Base-by-base conservation (phyloP, 306 rosid genomes). In the Cucurbita pepo region DNA sequence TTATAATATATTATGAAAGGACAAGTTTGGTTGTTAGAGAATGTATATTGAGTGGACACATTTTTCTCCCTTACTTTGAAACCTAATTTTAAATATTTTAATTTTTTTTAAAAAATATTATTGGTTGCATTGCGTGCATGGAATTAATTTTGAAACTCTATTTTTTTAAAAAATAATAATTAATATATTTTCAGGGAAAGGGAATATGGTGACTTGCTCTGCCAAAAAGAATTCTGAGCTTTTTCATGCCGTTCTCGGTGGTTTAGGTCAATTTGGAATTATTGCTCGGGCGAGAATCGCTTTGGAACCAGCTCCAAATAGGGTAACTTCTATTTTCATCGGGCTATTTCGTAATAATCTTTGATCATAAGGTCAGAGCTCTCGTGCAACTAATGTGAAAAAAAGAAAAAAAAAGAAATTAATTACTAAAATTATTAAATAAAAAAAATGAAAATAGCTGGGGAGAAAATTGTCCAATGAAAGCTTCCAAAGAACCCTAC, bases 181-280 rank as follows among this genome's bases (percentile, higher is more conserved):
- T 12, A 19, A 13, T 50, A n/a, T 4, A 38, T 55, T 72, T 10
- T 19, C 78, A 91, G 95, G 96, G 14, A 78, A 79, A 74, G 97
- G 98, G 36, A 88, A 93, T 16, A 7, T 77, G 1, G 77, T 87
- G 58, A 88, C 97, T 54, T 90, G 97, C 79, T 90, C 97, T 7
- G 21, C 77, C 11, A 59, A 62, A 21, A 81, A 51, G 1, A 78
- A 76, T 21, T 69, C 88, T 2, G 87, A 86, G 22, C 86, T 93
- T 44, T 93, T 90, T 78, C 61, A 90, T 53, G 85, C 81, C 0
- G 96, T 80, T 59, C 94, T 93, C 40, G 97, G 98, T 74, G 98
- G 98, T 36, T 79, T 93, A 57, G 98, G 98, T 7, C 97, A 93
- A 83, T 89, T 93, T 81, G 96, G 98, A 3, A 79, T 93, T 7